Percentiles rank a stretch among this genome's conserved stretches.
phyloP scores from a whole-genome alignment of 345 rosid species.

The Gossypium arboreum region DNA sequence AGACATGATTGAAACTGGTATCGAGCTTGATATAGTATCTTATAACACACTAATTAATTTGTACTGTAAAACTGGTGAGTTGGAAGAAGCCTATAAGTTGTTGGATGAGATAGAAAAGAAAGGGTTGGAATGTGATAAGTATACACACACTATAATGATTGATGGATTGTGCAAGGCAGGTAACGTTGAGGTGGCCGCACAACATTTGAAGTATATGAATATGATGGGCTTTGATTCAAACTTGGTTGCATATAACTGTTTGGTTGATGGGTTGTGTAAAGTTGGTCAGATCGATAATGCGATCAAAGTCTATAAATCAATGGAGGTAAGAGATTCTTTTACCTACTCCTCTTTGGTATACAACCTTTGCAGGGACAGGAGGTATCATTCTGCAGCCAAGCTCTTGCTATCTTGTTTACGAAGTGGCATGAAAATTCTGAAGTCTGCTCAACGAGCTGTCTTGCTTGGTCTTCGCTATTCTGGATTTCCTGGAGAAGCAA shows the following conservation, averaged over 20 bases:
- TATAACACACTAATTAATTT: conserved; percentile 69
- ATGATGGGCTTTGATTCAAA: conserved; percentile 40
- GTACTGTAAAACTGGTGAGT: conserved; percentile 52
- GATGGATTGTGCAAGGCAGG: conserved; percentile 66
- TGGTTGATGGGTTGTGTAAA: conserved; percentile 71
- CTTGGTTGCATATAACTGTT: conserved; percentile 54
- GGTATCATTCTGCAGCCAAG: conserved; percentile 61
- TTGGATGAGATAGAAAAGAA: conserved; percentile 49
- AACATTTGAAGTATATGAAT: conserved; percentile 52
- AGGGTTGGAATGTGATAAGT: conserved; percentile 63
- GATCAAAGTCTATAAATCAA: conserved; percentile 48
- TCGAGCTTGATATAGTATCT: conserved; percentile 62
- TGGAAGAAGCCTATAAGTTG: conserved; percentile 53
- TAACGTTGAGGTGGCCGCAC: conserved; percentile 46
- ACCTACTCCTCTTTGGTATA: conserved; percentile 70
- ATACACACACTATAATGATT: conserved; percentile 75
- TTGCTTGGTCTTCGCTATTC: conserved; percentile 55
- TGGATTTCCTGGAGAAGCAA: conserved; percentile 53
- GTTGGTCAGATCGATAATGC: conserved; percentile 56
- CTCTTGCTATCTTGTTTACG: conserved; percentile 56
- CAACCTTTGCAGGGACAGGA: conserved; percentile 69
- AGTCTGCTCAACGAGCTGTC: conserved; percentile 65
- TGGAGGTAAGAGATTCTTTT: conserved; percentile 72
- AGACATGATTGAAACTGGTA: conserved; percentile 42
- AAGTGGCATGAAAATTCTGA: conserved; percentile 57